phyloP scores from a whole-genome alignment of 352 stramenopile genomes.

The Phytophthora colocasiae region DNA sequence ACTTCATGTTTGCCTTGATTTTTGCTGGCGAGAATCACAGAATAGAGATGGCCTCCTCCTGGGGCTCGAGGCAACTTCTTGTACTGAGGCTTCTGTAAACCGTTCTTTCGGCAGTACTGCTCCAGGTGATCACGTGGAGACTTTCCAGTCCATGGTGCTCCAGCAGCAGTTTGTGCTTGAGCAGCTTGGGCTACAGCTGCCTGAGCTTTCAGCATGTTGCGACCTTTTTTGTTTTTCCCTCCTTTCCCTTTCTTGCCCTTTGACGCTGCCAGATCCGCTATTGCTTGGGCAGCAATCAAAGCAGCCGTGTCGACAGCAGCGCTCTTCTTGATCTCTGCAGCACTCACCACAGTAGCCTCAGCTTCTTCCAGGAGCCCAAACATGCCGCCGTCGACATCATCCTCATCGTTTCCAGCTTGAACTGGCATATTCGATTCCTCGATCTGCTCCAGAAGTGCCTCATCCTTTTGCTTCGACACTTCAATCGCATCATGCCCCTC shows the following conservation, averaged over 20 bases:
- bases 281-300: slow-evolving; percentile 32
- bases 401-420: slow-evolving; percentile 13
- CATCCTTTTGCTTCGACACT: not conserved
- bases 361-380: slow-evolving; percentile 53
- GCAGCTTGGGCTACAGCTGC: slow-evolving; percentile 29
- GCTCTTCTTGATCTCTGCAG: slow-evolving; percentile 54
- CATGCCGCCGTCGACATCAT: slow-evolving; percentile 35
- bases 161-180: slow-evolving; percentile 22
- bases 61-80: slow-evolving; percentile 46
- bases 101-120: slow-evolving; percentile 90
- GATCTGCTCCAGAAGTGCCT: not conserved
- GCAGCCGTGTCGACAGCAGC: slow-evolving; percentile 33
- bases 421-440: not conserved
- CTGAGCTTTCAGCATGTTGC: slow-evolving; percentile 37
- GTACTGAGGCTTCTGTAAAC: slow-evolving; percentile 82
- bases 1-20: slow-evolving; percentile 49
- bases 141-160: slow-evolving; percentile 68
- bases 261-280: slow-evolving; percentile 22
- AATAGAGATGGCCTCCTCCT: slow-evolving; percentile 53
- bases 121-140: slow-evolving; percentile 91
- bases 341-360: slow-evolving; percentile 41
- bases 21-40: slow-evolving; percentile 59
- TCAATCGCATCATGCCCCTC: slow-evolving; percentile 5
- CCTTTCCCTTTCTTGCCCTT: slow-evolving; percentile 47
- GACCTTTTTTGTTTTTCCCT: slow-evolving; percentile 43